A percentile compares a stretch with the other conserved stretches of the same genome.
These are phyloP conservation scores for Cryptosporidium tyzzeri DNA, from an alignment of 169 alveolate species.

Conservation along the genomic window DNA sequence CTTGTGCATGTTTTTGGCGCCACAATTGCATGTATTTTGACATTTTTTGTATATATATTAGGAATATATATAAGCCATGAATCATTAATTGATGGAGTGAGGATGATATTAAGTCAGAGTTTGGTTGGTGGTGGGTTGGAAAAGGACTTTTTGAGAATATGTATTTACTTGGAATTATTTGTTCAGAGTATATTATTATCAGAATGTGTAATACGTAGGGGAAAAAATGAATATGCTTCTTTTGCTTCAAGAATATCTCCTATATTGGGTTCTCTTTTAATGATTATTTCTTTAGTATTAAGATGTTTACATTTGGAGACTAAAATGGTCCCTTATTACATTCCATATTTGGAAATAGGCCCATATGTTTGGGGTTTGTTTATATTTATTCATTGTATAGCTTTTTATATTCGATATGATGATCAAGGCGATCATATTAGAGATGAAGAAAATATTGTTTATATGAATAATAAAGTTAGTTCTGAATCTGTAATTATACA, in stretches of 20 bases:
- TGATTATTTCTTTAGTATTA: conserved; percentile 6
- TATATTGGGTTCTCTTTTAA: conserved; percentile 53
- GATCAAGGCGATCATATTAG: neutral
- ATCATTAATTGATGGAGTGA: neutral
- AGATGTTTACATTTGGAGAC: conserved; percentile 33
- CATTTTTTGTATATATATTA: neutral
- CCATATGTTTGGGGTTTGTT: conserved; percentile 64
- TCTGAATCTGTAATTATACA: neutral
- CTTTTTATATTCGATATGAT: conserved; percentile 58
- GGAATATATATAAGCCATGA: neutral
- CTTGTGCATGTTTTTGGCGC: conserved; percentile 1
- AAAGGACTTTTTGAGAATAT: neutral
- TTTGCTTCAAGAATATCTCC: conserved; percentile 46
- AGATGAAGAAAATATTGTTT: neutral
- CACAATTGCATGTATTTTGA: neutral
- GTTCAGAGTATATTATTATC: conserved; percentile 22
- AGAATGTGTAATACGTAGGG: conserved; percentile 3
- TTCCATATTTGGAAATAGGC: conserved; percentile 65
- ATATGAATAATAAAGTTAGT: neutral
- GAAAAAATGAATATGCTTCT: conserved; percentile 20
- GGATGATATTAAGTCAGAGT: neutral
- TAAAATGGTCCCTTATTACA: conserved; percentile 15
- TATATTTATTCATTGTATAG: conserved; percentile 39
- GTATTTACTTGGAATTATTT: conserved; percentile 23
- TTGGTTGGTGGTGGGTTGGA: neutral